Conservation (phyloP, 2,329 filamentous ascomycete species). For the Xylaria sp. region DNA sequence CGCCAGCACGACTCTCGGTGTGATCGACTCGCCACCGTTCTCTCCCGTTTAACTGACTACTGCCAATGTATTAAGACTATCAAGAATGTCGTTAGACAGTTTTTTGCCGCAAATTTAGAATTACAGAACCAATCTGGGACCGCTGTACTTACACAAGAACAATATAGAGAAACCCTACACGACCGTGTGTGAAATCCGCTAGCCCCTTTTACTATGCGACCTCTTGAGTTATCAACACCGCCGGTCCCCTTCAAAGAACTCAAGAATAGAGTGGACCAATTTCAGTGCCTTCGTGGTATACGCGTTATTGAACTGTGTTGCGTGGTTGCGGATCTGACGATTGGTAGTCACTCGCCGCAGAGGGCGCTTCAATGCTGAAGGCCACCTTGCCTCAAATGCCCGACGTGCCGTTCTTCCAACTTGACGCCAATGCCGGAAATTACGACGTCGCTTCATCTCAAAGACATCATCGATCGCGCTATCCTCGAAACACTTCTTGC, state of each 20-base stretch:
- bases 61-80: slow-evolving; percentile 67
- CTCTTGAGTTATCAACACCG: slow-evolving; percentile 61
- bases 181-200: slow-evolving; percentile 55
- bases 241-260: slow-evolving; percentile 53
- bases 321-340: slow-evolving; percentile 79
- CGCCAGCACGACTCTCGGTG: slow-evolving; percentile 73
- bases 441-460: slow-evolving; percentile 70
- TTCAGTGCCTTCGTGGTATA: slow-evolving; percentile 64
- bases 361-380: slow-evolving; percentile 79
- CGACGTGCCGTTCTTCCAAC: slow-evolving; percentile 77
- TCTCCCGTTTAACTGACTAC: slow-evolving; percentile 69
- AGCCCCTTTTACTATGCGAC: slow-evolving; percentile 61
- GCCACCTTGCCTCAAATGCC: slow-evolving; percentile 74
- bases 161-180: slow-evolving; percentile 67
- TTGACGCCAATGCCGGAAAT: slow-evolving; percentile 78
- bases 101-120: slow-evolving; percentile 66
- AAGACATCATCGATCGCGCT: slow-evolving; percentile 60
- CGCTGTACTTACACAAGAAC: slow-evolving; percentile 66
- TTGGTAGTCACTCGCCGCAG: slow-evolving; percentile 76
- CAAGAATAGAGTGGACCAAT: slow-evolving; percentile 46
- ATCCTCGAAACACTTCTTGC: slow-evolving; percentile 68
- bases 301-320: slow-evolving; percentile 80
- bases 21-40: slow-evolving; percentile 73
- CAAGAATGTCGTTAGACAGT: slow-evolving; percentile 66
- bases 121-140: slow-evolving; percentile 70